A percentile compares a stretch with the other conserved stretches of the same genome.
These are phyloP conservation scores for Colletotrichum echinochloae DNA, from an alignment of 2,329 filamentous ascomycete species.

Conservation along the genomic window DNA sequence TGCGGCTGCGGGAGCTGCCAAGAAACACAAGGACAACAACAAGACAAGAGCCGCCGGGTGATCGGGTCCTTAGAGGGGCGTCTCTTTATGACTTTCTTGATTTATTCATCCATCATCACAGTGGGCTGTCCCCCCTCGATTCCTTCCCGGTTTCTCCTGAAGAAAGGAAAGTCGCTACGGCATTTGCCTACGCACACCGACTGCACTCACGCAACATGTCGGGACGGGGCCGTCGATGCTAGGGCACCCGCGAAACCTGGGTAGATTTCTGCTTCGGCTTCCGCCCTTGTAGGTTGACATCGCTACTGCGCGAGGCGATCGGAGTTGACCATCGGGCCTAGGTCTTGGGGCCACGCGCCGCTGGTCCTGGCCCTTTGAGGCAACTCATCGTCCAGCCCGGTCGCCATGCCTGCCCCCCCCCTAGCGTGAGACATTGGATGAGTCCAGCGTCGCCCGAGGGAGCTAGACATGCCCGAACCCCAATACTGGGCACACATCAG, in stretches of 20 bases:
- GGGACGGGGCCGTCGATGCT: neutral
- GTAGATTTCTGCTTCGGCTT: neutral
- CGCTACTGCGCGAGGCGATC: neutral
- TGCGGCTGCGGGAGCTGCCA: slow-evolving; percentile 27
- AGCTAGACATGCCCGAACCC: slow-evolving; percentile 1
- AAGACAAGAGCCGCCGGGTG: slow-evolving; percentile 4
- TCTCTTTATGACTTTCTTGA: neutral
- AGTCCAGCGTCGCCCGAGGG: slow-evolving; percentile 1
- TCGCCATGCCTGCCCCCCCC: neutral
- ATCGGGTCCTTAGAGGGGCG: slow-evolving; percentile 19
- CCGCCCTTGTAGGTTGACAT: slow-evolving; percentile 5
- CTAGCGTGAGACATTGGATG: slow-evolving; percentile 4
- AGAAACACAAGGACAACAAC: neutral
- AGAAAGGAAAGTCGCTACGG: neutral
- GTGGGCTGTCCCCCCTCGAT: neutral
- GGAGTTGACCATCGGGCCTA: neutral
- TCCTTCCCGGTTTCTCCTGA: neutral
- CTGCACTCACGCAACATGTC: neutral
- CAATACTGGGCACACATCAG: slow-evolving; percentile 15
- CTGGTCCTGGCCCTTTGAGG: slow-evolving; percentile 12
- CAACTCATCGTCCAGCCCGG: slow-evolving; percentile 25
- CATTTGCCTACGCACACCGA: neutral
- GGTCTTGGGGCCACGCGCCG: neutral
- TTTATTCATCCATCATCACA: neutral
- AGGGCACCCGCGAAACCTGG: neutral